Conservation (phyloP, 106 monocot genomes). For the Acorus calamus region DNA sequence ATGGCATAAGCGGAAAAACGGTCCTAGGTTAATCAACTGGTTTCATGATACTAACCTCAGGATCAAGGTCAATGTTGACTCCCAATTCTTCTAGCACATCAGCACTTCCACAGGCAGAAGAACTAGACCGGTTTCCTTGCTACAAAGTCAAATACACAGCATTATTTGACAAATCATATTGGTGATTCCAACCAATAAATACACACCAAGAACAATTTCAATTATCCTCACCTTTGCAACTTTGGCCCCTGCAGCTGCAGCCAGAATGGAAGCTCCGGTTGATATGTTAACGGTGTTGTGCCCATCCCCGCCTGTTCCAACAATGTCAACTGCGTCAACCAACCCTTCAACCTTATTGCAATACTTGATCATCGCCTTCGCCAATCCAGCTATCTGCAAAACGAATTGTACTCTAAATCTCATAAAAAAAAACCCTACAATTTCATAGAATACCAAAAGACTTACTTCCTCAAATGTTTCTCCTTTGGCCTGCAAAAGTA, state of each 20-base stretch:
- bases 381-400: conserved; percentile 69
- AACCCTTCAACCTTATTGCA: conserved; percentile 56
- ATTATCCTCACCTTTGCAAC: conserved; percentile 59
- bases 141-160: conserved; percentile 15
- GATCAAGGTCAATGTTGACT: conserved; percentile 61
- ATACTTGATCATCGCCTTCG: conserved; percentile 69
- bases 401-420: not conserved
- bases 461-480: conserved; percentile 86
- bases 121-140: conserved; percentile 95
- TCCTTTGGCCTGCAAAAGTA: conserved; percentile 87
- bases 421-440: not conserved
- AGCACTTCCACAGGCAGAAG: conserved; percentile 95
- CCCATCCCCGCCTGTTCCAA: conserved; percentile 94
- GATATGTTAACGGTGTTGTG: conserved; percentile 97
- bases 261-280: conserved; percentile 73
- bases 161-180: not conserved
- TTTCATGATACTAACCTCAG: conserved; percentile 37
- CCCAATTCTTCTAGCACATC: conserved; percentile 92
- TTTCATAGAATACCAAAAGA: not conserved
- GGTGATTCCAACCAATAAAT: not conserved
- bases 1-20: too few species aligned
- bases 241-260: conserved; percentile 68
- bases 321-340: conserved; percentile 73
- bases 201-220: too few species aligned
- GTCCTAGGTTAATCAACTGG: too few species aligned